Percentiles rank a stretch among this genome's conserved stretches.
Conservation (phyloP, 2,329 filamentous ascomycete species). For the Penicillium psychrosexuale region DNA sequence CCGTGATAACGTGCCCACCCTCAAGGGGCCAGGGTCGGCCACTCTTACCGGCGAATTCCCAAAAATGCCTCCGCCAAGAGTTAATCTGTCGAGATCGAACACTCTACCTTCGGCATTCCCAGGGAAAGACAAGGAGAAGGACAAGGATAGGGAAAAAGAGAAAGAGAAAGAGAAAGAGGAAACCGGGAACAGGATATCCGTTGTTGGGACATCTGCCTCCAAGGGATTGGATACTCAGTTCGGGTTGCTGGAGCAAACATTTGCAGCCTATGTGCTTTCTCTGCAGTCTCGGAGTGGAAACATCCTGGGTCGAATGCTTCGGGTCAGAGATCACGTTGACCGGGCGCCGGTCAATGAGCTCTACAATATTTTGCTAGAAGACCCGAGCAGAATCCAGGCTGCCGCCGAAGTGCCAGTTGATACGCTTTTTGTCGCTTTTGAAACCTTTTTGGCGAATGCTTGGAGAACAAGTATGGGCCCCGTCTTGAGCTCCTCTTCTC, state of each 20-base stretch:
- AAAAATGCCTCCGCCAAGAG: slow-evolving; percentile 40
- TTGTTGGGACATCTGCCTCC: slow-evolving; percentile 53
- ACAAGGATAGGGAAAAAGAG: slow-evolving; percentile 30
- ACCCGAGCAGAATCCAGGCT: slow-evolving; percentile 72
- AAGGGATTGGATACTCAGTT: slow-evolving; percentile 61
- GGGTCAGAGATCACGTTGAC: slow-evolving; percentile 67
- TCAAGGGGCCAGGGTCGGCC: slow-evolving; percentile 36
- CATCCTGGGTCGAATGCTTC: slow-evolving; percentile 72
- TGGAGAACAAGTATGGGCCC: slow-evolving; percentile 88
- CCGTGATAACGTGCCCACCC: slow-evolving; percentile 33
- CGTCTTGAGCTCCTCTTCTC: slow-evolving; percentile 67
- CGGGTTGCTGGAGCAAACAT: slow-evolving; percentile 75
- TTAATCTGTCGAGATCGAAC: slow-evolving; percentile 42
- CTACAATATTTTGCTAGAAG: slow-evolving; percentile 83
- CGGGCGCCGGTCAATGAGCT: slow-evolving; percentile 81
- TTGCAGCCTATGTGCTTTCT: slow-evolving; percentile 77
- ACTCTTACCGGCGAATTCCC: slow-evolving; percentile 45
- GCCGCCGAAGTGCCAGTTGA: slow-evolving; percentile 75
- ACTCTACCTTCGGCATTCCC: slow-evolving; percentile 45
- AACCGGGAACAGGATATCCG: slow-evolving; percentile 40
- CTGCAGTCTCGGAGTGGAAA: slow-evolving; percentile 83
- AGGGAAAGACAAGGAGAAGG: slow-evolving; percentile 45
- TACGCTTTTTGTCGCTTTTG: slow-evolving; percentile 85
- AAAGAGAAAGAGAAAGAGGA: slow-evolving; percentile 33
- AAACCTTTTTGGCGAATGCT: slow-evolving; percentile 83